These are phyloP conservation scores for Chalara sp. DNA, from an alignment of 2,329 filamentous ascomycete species.

Conservation along the genomic window DNA sequence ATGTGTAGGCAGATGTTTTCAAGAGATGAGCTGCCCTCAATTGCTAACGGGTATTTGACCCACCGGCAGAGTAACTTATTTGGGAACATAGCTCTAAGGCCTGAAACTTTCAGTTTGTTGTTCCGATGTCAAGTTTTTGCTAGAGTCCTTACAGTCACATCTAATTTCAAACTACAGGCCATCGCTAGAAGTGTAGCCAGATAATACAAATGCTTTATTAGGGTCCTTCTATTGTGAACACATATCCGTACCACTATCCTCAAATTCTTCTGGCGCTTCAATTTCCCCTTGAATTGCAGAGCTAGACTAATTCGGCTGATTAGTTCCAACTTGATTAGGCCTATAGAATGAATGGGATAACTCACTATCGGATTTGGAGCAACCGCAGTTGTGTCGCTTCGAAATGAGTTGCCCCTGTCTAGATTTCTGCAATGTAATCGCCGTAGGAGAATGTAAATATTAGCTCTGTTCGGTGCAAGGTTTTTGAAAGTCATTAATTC, in stretches of 20 bases:
- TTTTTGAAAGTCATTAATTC: slow-evolving; percentile 88
- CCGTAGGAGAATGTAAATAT: slow-evolving; percentile 90
- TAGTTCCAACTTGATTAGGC: slow-evolving; percentile 2
- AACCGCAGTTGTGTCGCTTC: slow-evolving; percentile 88
- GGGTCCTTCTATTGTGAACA: too few relatives aligned
- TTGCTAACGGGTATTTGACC: too few relatives aligned
- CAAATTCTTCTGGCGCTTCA: slow-evolving; percentile 74
- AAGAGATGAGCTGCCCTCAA: too few relatives aligned
- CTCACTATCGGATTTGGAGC: slow-evolving; percentile 97
- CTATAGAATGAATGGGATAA: background rate
- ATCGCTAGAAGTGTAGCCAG: too few relatives aligned
- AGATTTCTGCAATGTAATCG: slow-evolving; percentile 70
- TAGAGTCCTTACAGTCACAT: too few relatives aligned
- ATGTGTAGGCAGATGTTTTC: too few relatives aligned
- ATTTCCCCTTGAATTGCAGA: slow-evolving; percentile 95
- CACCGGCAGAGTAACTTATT: too few relatives aligned
- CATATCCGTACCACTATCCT: slow-evolving; percentile 57
- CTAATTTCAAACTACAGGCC: too few relatives aligned
- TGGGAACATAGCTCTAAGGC: too few relatives aligned
- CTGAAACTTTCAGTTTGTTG: too few relatives aligned
- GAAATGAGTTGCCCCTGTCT: slow-evolving; percentile 74
- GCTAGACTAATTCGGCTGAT: slow-evolving; percentile 56
- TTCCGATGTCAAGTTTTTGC: too few relatives aligned
- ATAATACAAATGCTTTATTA: too few relatives aligned
- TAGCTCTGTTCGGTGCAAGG: slow-evolving; percentile 87